Conservation (phyloP, 208 protist species). For the Leishmania aethiopica region DNA sequence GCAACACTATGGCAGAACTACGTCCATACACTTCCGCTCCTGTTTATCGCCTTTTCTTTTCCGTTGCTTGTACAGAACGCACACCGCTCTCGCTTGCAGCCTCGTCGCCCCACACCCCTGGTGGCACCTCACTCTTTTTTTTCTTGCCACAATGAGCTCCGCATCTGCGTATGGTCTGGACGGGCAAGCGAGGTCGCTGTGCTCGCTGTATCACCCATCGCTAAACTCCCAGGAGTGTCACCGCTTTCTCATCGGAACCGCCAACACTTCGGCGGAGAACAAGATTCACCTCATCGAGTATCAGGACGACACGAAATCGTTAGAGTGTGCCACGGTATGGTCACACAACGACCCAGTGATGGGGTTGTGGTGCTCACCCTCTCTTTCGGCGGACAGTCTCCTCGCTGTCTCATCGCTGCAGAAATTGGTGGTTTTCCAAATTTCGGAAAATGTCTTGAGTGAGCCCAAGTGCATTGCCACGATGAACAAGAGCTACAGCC, state of each 20-base stretch:
- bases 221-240: slow-evolving; percentile 46
- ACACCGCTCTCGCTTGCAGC: not conserved
- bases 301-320: slow-evolving; percentile 56
- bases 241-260: slow-evolving; percentile 75
- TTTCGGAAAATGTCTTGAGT: slow-evolving; percentile 41
- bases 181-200: slow-evolving; percentile 48
- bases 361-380: slow-evolving; percentile 72
- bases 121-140: not conserved
- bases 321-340: slow-evolving; percentile 74
- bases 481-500: slow-evolving; percentile 26
- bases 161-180: slow-evolving; percentile 70
- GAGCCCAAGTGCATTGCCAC: slow-evolving; percentile 45
- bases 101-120: not conserved
- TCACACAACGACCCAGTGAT: slow-evolving; percentile 54
- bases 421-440: slow-evolving; percentile 36
- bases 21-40: not conserved
- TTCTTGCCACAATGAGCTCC: slow-evolving; percentile 28
- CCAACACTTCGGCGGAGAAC: slow-evolving; percentile 49
- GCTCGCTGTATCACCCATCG: slow-evolving; percentile 59
- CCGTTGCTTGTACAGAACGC: too few species aligned
- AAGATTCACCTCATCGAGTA: slow-evolving; percentile 83
- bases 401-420: slow-evolving; percentile 41
- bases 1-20: not conserved
- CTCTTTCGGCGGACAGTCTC: slow-evolving; percentile 43
- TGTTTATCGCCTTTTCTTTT: not conserved